Evolutionary conservation across 2,329 filamentous ascomycete species (phyloP), one percentile per base, ranked within the genome.

Genomic region (Trichoderma oligosporum): DNA sequence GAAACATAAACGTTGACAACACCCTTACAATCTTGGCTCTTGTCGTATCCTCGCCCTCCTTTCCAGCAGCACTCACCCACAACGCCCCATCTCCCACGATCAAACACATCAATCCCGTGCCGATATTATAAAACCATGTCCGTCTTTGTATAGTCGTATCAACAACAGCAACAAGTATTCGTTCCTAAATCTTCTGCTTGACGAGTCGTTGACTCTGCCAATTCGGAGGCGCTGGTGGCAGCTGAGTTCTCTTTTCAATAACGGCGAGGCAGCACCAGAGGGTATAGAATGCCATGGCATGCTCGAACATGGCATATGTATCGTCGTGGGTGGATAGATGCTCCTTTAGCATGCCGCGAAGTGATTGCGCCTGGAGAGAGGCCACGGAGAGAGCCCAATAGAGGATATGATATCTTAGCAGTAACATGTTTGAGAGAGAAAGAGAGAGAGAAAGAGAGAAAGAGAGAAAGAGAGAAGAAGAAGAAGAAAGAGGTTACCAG

Each of bases 1-100:
- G 45, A 4, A 61, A 31, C 14, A 60, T 49, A 48, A 64, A 67
- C 42, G 56, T 59, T 8, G 56, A 42, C n/a, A 67, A 20, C 25
- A 62, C 45, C 20, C 61, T 64, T 33, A 59, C 59, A 18, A 42
- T 7, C 22, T 18, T 38, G 25, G 11, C 25, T 18, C 9, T 49
- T 25, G 48, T 6, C 45, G 11, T 18, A 16, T 35, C 16, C 5
- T 24, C 27, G 18, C 9, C 31, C 2, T 38, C 39, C 1, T 27
- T 14, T 4, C 3, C 1, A 12, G 38, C 16, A 8, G 16, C 49
- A 4, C 49, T 57, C 3, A 61, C 22, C 27, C 39, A 51, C 11
- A 44, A 20, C 2, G 46, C 42, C 14, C 14, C 24, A 41, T 62
- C 61, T 1, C 59, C 57, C 1, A 48, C 25, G 5, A 55, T 20